Evolutionary conservation across 176 grass and related monocot species (phyloP).

Genomic region (Lolium perenne): DNA sequence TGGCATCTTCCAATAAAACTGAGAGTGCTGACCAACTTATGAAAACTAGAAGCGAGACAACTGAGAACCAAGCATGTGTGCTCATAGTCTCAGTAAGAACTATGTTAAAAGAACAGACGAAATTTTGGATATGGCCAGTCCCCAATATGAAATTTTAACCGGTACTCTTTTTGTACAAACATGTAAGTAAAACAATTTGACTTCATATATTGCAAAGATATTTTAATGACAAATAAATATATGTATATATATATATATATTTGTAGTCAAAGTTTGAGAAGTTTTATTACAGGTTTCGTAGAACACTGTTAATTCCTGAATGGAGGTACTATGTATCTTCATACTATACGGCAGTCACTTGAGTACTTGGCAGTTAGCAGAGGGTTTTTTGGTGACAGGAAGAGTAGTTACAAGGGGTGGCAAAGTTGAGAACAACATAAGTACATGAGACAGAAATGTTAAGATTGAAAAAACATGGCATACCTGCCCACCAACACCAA

Average conservation of each 20-base stretch:
- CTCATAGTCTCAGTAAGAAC: constrained; percentile 15
- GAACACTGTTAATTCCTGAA: neutral
- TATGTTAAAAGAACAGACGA: constrained; percentile 18
- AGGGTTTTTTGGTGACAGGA: neutral
- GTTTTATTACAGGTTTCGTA: neutral
- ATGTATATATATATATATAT: neutral
- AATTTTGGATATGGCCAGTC: neutral
- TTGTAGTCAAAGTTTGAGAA: neutral
- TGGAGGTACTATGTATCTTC: constrained; percentile 23
- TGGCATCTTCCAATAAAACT: neutral
- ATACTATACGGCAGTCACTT: constrained; percentile 7
- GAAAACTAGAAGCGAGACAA: constrained; percentile 8
- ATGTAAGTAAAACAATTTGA: constrained; percentile 15
- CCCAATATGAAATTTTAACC: constrained; percentile 25
- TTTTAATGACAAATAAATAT: constrained; percentile 1
- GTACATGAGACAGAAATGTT: constrained; percentile 35
- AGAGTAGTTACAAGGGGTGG: neutral
- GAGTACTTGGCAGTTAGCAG: neutral
- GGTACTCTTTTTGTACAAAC: constrained; percentile 6
- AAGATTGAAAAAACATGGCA: constrained; percentile 30
- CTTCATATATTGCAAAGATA: neutral
- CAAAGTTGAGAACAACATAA: constrained; percentile 14
- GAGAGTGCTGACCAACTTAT: constrained; percentile 17
- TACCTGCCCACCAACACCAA: constrained; percentile 86
- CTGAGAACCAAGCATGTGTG: constrained; percentile 8